phyloP scores from a whole-genome alignment of 495 filamentous ascomycete species.

The Aspergillus campestris region DNA sequence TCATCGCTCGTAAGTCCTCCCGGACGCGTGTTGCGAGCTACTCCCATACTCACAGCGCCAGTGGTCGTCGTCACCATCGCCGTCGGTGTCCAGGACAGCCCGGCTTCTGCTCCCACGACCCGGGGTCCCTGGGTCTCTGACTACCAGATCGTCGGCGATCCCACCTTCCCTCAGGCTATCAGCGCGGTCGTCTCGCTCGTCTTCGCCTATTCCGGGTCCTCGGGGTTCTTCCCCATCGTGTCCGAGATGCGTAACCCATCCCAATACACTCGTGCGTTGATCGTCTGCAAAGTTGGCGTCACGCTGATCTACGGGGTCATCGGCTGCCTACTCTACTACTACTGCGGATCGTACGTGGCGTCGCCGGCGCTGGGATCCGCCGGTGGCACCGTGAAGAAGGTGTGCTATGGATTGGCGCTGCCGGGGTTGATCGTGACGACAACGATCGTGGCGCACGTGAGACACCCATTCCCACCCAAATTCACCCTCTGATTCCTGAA shows the following conservation, averaged over 20 bases:
- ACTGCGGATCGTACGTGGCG: conserved; percentile 55
- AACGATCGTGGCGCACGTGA: conserved; percentile 23
- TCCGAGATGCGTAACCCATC: conserved; percentile 63
- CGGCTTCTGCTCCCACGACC: conserved; percentile 23
- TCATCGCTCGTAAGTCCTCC: conserved; percentile 32
- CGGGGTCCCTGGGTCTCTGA: conserved; percentile 21
- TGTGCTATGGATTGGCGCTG: conserved; percentile 65
- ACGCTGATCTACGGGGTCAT: conserved; percentile 59
- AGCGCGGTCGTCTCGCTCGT: conserved; percentile 61
- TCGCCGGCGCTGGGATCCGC: conserved; percentile 65
- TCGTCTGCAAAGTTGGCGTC: conserved; percentile 31
- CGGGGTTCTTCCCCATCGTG: conserved; percentile 62
- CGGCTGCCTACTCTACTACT: conserved; percentile 60
- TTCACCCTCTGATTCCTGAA: conserved; percentile 24
- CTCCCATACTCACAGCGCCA: conserved; percentile 6
- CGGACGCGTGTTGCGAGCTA: conserved; percentile 18
- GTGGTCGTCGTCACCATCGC: conserved; percentile 65
- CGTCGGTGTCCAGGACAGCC: conserved; percentile 45
- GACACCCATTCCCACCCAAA: conserved; percentile 20
- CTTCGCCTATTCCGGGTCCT: conserved; percentile 56
- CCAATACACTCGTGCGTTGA: conserved; percentile 52
- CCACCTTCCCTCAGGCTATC: conserved; percentile 32
- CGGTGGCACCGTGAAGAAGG: conserved; percentile 50
- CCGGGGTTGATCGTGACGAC: conserved; percentile 42
- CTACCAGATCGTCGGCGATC: conserved; percentile 20